These are phyloP conservation scores for Penicillium brevicompactum DNA, from an alignment of 2,329 filamentous ascomycete genomes.

Conservation along the genomic window DNA sequence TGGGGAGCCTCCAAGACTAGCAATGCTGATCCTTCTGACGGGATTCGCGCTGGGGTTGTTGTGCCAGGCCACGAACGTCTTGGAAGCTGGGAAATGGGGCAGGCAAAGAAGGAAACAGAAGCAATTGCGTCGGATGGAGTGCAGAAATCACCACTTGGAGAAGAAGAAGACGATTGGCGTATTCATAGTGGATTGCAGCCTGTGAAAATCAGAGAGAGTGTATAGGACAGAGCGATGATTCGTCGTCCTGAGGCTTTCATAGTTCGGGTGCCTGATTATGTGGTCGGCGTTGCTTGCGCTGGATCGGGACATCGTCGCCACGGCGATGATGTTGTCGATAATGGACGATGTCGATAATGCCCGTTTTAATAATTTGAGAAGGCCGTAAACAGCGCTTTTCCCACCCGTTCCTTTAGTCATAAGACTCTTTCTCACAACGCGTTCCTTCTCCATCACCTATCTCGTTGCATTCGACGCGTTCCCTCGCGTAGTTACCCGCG, in stretches of 20 bases:
- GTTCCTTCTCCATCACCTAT: no score
- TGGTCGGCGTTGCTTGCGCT: not conserved
- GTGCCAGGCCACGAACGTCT: slow-evolving; percentile 54
- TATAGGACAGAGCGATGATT: slow-evolving; percentile 30
- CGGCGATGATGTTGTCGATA: no score
- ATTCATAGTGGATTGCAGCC: slow-evolving; percentile 44
- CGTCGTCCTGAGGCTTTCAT: not conserved
- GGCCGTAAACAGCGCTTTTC: no score
- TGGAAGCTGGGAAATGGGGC: slow-evolving; percentile 60
- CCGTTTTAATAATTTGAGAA: no score
- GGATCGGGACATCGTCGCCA: no score
- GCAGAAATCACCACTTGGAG: slow-evolving; percentile 46
- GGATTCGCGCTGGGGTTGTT: slow-evolving; percentile 15
- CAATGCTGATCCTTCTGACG: slow-evolving; percentile 29
- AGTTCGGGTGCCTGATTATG: not conserved
- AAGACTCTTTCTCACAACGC: no score
- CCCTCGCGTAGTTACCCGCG: no score
- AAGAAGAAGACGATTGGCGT: slow-evolving; percentile 42
- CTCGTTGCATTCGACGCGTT: no score
- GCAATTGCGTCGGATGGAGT: slow-evolving; percentile 7
- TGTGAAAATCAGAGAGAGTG: slow-evolving; percentile 51
- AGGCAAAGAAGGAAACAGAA: slow-evolving; percentile 30
- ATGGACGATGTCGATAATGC: no score
- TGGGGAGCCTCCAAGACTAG: slow-evolving; percentile 42
- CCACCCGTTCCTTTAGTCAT: no score